Conservation (phyloP, 352 stramenopile species). For the Phytophthora capsici region DNA sequence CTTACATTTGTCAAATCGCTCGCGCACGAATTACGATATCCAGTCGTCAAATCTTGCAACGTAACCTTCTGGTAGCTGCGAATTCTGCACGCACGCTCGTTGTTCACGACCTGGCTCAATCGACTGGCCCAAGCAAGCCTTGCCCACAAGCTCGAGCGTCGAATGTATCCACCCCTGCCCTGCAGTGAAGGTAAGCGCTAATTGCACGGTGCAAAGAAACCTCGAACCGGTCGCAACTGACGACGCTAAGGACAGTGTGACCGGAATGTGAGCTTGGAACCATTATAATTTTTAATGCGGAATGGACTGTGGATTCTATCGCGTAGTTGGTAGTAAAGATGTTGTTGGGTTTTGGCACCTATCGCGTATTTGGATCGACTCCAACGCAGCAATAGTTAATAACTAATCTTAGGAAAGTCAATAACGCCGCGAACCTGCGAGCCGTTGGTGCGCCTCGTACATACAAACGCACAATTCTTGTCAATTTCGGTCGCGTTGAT, state of each 20-base stretch:
- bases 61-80: conserved; percentile 3
- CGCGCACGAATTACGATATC: conserved; percentile 1
- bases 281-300: too few relatives aligned
- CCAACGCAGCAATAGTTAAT: too few relatives aligned
- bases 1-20: not conserved
- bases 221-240: too few relatives aligned
- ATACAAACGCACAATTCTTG: conserved; percentile 1
- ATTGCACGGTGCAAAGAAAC: not conserved
- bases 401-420: too few relatives aligned
- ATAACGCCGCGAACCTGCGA: not conserved
- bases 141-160: not conserved
- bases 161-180: not conserved
- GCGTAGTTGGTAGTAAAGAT: too few relatives aligned
- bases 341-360: too few relatives aligned
- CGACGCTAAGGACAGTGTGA: too few relatives aligned
- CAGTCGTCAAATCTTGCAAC: conserved; percentile 6
- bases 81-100: not conserved
- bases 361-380: too few relatives aligned
- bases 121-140: not conserved
- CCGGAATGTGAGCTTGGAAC: too few relatives aligned
- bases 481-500: conserved; percentile 2
- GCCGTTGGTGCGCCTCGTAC: too few relatives aligned
- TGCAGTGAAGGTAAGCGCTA: not conserved
- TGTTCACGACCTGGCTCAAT: not conserved
- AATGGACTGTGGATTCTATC: too few relatives aligned